A percentile compares a stretch with the other conserved stretches of the same genome.
phyloP scores from a whole-genome alignment of 805 yeast genomes.

The Candida taoyuanica region DNA sequence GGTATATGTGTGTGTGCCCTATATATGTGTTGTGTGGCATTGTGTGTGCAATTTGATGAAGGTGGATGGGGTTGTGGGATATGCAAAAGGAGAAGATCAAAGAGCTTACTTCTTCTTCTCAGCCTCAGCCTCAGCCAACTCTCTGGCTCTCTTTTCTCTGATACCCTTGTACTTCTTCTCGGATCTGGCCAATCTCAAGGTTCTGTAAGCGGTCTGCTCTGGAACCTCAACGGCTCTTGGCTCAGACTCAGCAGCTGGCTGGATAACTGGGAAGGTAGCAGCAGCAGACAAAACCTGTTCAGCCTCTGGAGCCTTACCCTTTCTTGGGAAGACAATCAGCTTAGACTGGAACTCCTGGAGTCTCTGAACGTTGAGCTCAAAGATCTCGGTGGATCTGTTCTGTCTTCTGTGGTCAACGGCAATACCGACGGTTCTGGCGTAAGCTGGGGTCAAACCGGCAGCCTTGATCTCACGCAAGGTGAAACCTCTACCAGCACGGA shows the following conservation, averaged over 20 bases:
- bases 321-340: constrained; percentile 93
- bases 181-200: constrained; percentile 93
- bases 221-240: constrained; percentile 81
- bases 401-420: constrained; percentile 99
- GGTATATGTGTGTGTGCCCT: not conserved
- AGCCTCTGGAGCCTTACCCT: constrained; percentile 77
- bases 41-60: not conserved
- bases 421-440: constrained; percentile 98
- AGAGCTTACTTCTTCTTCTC: constrained; percentile 89
- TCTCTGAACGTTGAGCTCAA: constrained; percentile 92
- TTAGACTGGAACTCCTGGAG: constrained; percentile 94
- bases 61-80: not conserved
- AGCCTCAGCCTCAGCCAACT: constrained; percentile 98
- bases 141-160: constrained; percentile 97
- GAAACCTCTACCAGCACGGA: constrained; percentile 99
- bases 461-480: constrained; percentile 97
- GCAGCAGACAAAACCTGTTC: constrained; percentile 71
- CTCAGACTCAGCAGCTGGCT: constrained; percentile 63
- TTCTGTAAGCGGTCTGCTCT: constrained; percentile 80
- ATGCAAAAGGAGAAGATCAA: not conserved
- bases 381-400: constrained; percentile 95
- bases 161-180: constrained; percentile 91
- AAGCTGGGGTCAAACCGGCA: constrained; percentile 88
- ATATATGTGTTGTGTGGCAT: not conserved
- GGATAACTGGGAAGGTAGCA: constrained; percentile 88